Evolutionary conservation across 257 asterid genomes (phyloP), one percentile per base, ranked within the genome.

Genomic region (Ocimum tenuiflorum): DNA sequence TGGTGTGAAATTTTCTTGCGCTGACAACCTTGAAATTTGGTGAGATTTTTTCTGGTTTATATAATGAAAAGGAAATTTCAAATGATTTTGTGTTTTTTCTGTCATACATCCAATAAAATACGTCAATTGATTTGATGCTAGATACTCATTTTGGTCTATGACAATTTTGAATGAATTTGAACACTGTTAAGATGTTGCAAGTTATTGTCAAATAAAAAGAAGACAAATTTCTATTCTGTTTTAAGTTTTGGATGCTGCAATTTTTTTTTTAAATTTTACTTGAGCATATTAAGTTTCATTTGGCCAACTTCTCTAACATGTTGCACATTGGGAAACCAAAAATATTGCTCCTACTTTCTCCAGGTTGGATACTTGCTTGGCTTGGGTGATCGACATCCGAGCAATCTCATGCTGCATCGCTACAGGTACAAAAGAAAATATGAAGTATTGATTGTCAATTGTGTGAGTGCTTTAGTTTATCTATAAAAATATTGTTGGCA

Each of bases 331-430:
- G 55, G 47, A 43, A 59, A 39, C 56, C 45, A 56, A 48, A 17
- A 41, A 48, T 58, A 51, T 39, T 69, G 50, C 46, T 70, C 73
- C 61, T 22, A 10, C 58, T 60, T 58, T 59, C 61, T 67, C 57
- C 85, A 94, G 99, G 99, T 94, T 42, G 97, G 99, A 55, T 94
- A 94, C 81, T 81, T 94, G 52, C 99, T 94, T 79, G 97, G 99
- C 69, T 76, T 94, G 76, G 97, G 99, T 57, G 99, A 94, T 81
- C 90, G 99, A 54, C 99, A 94, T 80, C 99, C 99, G 39, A 94
- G 99, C 83, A 94, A 94, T 83, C 99, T 94, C 77, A 94, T 94
- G 99, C 79, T 94, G 61, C 91, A 90, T 53, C 97, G 99, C 63
- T 88, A 73, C 80, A 94, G 98, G 97, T 92, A 79, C 29, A 27